A percentile compares a stretch with the other conserved stretches of the same genome.
phyloP scores from a whole-genome alignment of 2,329 filamentous ascomycete species.

The Phialophora verrucosa region DNA sequence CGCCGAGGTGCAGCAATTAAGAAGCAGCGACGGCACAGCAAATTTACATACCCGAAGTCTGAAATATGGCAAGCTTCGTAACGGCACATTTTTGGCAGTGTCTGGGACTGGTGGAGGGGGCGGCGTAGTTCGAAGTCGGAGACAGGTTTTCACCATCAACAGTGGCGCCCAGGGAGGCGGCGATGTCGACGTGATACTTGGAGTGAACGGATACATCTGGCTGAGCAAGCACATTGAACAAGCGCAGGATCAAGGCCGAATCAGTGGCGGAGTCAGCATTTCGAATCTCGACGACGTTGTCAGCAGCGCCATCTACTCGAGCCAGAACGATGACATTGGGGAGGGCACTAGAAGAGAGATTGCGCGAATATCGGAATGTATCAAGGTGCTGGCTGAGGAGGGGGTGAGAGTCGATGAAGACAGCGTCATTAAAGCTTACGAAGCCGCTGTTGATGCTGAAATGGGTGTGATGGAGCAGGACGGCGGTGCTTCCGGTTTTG shows the following conservation, averaged over 20 bases:
- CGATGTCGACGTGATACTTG: constrained; percentile 80
- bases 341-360: constrained; percentile 84
- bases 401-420: constrained; percentile 89
- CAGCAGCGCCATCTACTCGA: constrained; percentile 85
- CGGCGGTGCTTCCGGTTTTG: constrained; percentile 25
- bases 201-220: constrained; percentile 97
- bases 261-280: constrained; percentile 60
- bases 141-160: constrained; percentile 83
- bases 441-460: constrained; percentile 75
- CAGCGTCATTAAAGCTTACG: constrained; percentile 80
- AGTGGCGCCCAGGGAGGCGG: constrained; percentile 53
- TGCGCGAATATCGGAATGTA: constrained; percentile 77
- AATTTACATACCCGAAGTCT: constrained; percentile 86
- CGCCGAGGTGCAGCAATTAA: constrained; percentile 87
- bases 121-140: constrained; percentile 80
- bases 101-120: constrained; percentile 75
- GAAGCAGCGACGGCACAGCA: constrained; percentile 80
- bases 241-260: constrained; percentile 46
- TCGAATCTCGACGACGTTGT: constrained; percentile 88
- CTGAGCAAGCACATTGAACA: constrained; percentile 81
- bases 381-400: constrained; percentile 80
- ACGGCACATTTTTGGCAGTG: constrained; percentile 86
- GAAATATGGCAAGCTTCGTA: constrained; percentile 93
- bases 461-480: constrained; percentile 48
- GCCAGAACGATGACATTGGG: constrained; percentile 87